Evolutionary conservation across 805 yeast genomes (phyloP), one percentile per base, ranked within the genome.

Genomic region (Millerozyma miso): DNA sequence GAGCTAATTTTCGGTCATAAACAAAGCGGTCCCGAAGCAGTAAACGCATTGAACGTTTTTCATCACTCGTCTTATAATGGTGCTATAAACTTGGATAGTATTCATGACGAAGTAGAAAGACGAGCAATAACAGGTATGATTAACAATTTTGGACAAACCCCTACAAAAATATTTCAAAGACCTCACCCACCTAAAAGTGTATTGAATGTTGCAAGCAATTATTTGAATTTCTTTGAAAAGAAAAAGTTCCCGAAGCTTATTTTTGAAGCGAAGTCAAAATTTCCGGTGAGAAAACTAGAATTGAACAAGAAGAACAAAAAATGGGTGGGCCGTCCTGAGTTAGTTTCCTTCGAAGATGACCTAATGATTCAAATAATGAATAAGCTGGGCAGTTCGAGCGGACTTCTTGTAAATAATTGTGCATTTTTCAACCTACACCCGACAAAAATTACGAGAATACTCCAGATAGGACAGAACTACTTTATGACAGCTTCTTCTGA

Each of bases 121-220:
- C 70, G 80, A 32, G 91, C 95, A 1, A 73, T 85, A 2, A 84
- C 88, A 17, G 90, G 95, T 1, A 85, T 85, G 52, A 88, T 88
- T 40, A 93, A 89, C 57, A 88, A 88, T 60, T 88, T 88, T 70
- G 97, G 97, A 0, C 97, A 88, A 57, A 88, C 95, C 0, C 97
- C 97, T 1, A 56, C 76, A 38, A 86, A 84, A 51, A 65, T 89
- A 8, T 87, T 89, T 52, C 67, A 65, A 14, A 75, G 74, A 40
- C 83, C 89, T 0, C 96, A 88, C 59, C 83, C 85, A 1, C 48
- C 55, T 19, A 69, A 73, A 42, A 77, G 68, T 2, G 60, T 63
- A 0, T 49, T 65, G n/a, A 61, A 65, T 17, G 43, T 60, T 19
- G 63, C 81, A 2, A 55, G 56, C 31, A 53, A 68, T 29, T 66